Percentiles rank a stretch among this genome's conserved stretches.
Evolutionary conservation across 352 stramenopile genomes (phyloP).

Genomic region (Pythium coloratum): DNA sequence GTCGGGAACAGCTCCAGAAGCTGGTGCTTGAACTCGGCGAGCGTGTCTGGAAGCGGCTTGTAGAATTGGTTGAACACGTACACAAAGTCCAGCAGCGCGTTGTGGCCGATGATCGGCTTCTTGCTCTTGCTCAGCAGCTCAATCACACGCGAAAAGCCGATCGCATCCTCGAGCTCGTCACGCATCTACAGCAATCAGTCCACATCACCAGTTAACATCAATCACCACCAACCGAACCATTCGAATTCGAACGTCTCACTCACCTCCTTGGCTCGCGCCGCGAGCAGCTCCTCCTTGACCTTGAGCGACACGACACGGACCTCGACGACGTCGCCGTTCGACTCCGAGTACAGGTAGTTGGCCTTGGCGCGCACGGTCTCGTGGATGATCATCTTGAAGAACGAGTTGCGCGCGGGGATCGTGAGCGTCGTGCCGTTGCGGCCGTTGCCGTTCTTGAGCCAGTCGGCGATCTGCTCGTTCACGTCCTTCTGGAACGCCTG

Average conservation of each 20-base stretch:
- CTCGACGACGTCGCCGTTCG: constrained; percentile 42
- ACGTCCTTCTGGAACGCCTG: constrained; percentile 36
- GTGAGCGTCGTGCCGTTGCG: constrained; percentile 58
- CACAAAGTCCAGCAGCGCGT: constrained; percentile 82
- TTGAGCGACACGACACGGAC: constrained; percentile 64
- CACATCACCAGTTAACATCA: no score
- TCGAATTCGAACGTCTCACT: not conserved
- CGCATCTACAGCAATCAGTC: constrained; percentile 31
- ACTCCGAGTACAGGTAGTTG: constrained; percentile 65
- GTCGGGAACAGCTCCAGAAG: constrained; percentile 67
- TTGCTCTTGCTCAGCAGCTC: constrained; percentile 69
- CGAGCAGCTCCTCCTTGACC: constrained; percentile 63
- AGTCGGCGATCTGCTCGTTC: constrained; percentile 47
- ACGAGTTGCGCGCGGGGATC: constrained; percentile 64
- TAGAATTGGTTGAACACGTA: constrained; percentile 87
- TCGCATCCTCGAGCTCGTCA: constrained; percentile 61
- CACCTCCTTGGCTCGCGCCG: constrained; percentile 40
- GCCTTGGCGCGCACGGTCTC: constrained; percentile 55
- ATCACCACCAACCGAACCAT: no score
- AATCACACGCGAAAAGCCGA: constrained; percentile 82
- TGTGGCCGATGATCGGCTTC: constrained; percentile 79
- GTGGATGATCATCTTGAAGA: constrained; percentile 75
- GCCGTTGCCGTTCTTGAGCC: constrained; percentile 42
- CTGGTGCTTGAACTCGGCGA: constrained; percentile 73
- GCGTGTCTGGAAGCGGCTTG: constrained; percentile 63